These are phyloP conservation scores for Tylopilus plumbeoviolaceoides DNA, from an alignment of 768 basidiomycete species.

Conservation along the genomic window DNA sequence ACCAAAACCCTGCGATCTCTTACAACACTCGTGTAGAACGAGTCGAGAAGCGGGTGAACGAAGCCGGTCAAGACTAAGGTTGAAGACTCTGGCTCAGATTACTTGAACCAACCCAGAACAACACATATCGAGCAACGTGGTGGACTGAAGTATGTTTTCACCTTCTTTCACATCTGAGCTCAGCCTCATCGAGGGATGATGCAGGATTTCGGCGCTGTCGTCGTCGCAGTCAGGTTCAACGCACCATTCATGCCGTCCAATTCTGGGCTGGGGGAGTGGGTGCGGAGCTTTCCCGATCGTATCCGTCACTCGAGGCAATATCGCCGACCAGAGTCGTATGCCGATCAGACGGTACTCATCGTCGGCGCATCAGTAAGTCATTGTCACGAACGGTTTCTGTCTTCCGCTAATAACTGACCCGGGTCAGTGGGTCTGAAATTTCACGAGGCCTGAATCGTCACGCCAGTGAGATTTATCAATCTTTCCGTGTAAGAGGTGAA, in stretches of 20 bases:
- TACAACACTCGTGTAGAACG: constrained; percentile 49
- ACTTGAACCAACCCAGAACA: background rate
- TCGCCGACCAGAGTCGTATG: constrained; percentile 34
- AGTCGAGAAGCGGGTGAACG: constrained; percentile 36
- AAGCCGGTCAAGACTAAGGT: constrained; percentile 1
- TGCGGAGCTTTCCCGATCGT: constrained; percentile 29
- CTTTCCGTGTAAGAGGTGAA: constrained; percentile 6
- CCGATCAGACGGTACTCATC: constrained; percentile 38
- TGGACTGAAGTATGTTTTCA: constrained; percentile 14
- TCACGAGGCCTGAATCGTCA: background rate
- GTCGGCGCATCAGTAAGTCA: constrained; percentile 31
- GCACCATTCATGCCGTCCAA: constrained; percentile 15
- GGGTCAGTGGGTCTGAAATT: constrained; percentile 8
- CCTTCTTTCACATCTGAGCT: too few species aligned
- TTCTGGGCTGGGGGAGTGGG: constrained; percentile 11
- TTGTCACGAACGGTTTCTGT: too few species aligned
- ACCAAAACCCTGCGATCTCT: constrained; percentile 34
- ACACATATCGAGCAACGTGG: constrained; percentile 32
- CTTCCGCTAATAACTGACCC: background rate
- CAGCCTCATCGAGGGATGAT: too few species aligned
- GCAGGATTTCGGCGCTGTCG: constrained; percentile 17
- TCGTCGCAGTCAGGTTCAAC: constrained; percentile 5
- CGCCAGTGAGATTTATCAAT: constrained; percentile 7
- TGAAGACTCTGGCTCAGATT: constrained; percentile 11
- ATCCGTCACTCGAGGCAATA: constrained; percentile 42